These are phyloP conservation scores for Piloderma croceum DNA, from an alignment of 768 basidiomycete genomes.

Conservation along the genomic window DNA sequence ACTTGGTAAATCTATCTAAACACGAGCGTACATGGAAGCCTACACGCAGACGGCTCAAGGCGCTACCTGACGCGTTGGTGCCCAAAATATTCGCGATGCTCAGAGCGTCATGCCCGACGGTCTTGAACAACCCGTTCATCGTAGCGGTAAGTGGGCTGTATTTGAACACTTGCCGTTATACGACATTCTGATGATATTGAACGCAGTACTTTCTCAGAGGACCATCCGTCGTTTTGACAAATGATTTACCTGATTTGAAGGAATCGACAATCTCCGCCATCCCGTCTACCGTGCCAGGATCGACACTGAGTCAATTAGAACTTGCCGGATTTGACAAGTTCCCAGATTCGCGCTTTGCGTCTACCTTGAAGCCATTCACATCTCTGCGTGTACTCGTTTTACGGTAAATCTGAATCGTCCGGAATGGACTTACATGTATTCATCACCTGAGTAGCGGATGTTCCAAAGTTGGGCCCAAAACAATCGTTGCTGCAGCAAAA, in stretches of 20 bases:
- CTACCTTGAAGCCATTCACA: slow-evolving; percentile 40
- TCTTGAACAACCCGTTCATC: slow-evolving; percentile 51
- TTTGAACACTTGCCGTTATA: not conserved
- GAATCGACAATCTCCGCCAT: slow-evolving; percentile 46
- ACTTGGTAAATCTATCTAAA: slow-evolving; percentile 36
- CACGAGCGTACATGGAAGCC: slow-evolving; percentile 34
- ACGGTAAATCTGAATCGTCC: slow-evolving; percentile 35
- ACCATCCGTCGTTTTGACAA: slow-evolving; percentile 39
- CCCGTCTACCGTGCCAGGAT: slow-evolving; percentile 27
- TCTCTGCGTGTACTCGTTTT: slow-evolving; percentile 44
- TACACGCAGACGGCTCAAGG: slow-evolving; percentile 36
- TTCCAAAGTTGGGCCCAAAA: slow-evolving; percentile 47
- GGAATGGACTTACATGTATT: not conserved
- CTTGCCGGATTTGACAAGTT: slow-evolving; percentile 50
- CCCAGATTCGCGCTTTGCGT: slow-evolving; percentile 46
- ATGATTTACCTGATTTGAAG: slow-evolving; percentile 47
- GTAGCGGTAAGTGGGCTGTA: slow-evolving; percentile 36
- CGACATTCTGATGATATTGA: not conserved
- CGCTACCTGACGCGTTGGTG: slow-evolving; percentile 47
- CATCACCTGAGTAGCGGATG: slow-evolving; percentile 43
- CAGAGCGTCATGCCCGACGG: slow-evolving; percentile 41
- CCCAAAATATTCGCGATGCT: slow-evolving; percentile 50
- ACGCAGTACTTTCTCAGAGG: slow-evolving; percentile 57
- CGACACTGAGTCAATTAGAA: slow-evolving; percentile 40
- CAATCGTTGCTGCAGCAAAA: slow-evolving; percentile 37